These are phyloP conservation scores for Trichoderma arundinaceum DNA, from an alignment of 2,329 filamentous ascomycete species.

Conservation along the genomic window DNA sequence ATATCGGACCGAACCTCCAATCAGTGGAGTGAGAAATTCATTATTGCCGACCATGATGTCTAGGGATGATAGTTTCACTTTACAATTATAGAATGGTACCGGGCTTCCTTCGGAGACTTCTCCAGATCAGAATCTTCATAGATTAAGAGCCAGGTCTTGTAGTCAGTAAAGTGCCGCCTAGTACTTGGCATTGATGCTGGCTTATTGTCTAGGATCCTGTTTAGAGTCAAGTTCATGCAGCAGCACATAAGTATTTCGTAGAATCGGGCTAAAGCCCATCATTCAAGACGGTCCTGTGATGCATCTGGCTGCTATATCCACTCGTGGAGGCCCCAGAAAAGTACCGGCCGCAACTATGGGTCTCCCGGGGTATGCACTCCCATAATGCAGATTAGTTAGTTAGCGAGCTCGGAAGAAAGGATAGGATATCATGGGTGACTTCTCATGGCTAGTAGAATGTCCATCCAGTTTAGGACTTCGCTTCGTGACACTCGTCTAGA, in stretches of 20 bases:
- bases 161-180: background rate
- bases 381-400: background rate
- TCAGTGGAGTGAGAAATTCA: background rate
- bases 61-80: constrained; percentile 3
- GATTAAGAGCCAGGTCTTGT: background rate
- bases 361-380: background rate
- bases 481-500: background rate
- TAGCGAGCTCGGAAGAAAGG: background rate
- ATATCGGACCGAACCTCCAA: constrained; percentile 8
- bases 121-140: background rate
- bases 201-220: background rate
- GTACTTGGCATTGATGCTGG: background rate
- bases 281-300: background rate
- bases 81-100: constrained; percentile 15
- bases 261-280: background rate
- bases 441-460: background rate
- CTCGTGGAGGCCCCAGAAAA: background rate
- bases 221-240: background rate
- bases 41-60: background rate
- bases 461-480: background rate
- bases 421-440: background rate
- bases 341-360: background rate
- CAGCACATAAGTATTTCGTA: background rate
- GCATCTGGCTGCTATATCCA: background rate
- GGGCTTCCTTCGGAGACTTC: constrained; percentile 21